A percentile compares a stretch with the other conserved stretches of the same genome.
phyloP scores from a whole-genome alignment of 805 yeast genomes.

The Suhomyces sp. region DNA sequence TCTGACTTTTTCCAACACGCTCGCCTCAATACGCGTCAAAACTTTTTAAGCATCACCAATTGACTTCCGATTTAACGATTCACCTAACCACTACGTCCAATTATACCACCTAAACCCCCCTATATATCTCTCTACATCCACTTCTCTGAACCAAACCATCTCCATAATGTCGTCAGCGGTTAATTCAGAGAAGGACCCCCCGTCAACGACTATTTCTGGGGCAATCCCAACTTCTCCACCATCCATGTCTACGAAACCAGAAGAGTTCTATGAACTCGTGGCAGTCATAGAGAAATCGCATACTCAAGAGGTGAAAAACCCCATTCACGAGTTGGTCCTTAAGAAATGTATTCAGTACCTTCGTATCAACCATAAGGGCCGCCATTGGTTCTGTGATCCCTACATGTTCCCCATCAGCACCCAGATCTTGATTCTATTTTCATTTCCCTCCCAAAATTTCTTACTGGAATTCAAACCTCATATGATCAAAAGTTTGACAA shows the following conservation, averaged over 20 bases:
- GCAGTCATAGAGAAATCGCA: constrained; percentile 25
- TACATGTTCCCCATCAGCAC: constrained; percentile 48
- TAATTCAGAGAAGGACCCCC: no score
- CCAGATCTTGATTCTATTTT: constrained; percentile 58
- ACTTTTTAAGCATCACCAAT: no score
- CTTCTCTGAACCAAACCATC: no score
- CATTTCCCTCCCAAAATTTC: constrained; percentile 53
- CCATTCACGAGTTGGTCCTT: constrained; percentile 27
- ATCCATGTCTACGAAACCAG: constrained; percentile 13
- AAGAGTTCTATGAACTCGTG: constrained; percentile 23
- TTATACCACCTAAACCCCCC: no score
- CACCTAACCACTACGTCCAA: no score
- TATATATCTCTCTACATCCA: no score
- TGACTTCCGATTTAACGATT: no score
- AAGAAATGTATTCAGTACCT: constrained; percentile 25
- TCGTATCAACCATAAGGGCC: constrained; percentile 14
- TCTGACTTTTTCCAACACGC: no score
- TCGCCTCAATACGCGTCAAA: no score
- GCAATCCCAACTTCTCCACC: no score
- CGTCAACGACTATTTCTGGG: no score
- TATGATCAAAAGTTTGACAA: constrained; percentile 39
- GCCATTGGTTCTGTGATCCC: constrained; percentile 61
- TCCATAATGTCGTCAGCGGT: no score
- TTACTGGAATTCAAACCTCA: constrained; percentile 42
- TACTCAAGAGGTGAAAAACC: constrained; percentile 25